Conservation (phyloP, 257 asterid genomes). For the Nicotiana paniculata region DNA sequence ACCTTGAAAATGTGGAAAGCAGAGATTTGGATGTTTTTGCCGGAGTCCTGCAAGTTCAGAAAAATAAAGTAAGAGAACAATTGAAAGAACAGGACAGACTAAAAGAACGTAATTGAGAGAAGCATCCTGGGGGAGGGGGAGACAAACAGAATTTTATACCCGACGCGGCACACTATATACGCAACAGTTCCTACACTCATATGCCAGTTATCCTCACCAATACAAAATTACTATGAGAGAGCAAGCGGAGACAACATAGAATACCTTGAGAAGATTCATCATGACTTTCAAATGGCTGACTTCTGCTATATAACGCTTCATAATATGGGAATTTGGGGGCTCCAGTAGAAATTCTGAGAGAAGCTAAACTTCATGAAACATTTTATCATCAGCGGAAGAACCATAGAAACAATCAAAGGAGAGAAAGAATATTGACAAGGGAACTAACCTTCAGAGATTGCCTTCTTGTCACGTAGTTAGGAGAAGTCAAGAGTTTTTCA, state of each 20-base stretch:
- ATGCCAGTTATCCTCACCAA: neutral
- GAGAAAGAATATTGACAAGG: slow-evolving; percentile 2
- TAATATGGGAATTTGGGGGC: slow-evolving; percentile 77
- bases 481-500: slow-evolving; percentile 73
- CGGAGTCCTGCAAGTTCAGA: slow-evolving; percentile 63
- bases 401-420: slow-evolving; percentile 16
- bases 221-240: slow-evolving; percentile 2
- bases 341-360: slow-evolving; percentile 92
- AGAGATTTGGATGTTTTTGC: slow-evolving; percentile 89
- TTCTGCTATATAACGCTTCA: slow-evolving; percentile 88
- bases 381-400: slow-evolving; percentile 26
- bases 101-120: no score
- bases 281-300: slow-evolving; percentile 79
- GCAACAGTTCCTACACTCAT: neutral
- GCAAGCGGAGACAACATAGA: slow-evolving; percentile 16
- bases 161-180: neutral
- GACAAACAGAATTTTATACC: neutral
- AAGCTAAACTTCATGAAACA: slow-evolving; percentile 51
- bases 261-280: slow-evolving; percentile 91
- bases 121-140: no score
- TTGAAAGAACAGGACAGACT: no score
- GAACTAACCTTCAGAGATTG: slow-evolving; percentile 90
- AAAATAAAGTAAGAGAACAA: neutral
- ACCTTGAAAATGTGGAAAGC: slow-evolving; percentile 99
- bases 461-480: slow-evolving; percentile 91